phyloP scores from a whole-genome alignment of 495 filamentous ascomycete genomes.

The Darksidea phi region DNA sequence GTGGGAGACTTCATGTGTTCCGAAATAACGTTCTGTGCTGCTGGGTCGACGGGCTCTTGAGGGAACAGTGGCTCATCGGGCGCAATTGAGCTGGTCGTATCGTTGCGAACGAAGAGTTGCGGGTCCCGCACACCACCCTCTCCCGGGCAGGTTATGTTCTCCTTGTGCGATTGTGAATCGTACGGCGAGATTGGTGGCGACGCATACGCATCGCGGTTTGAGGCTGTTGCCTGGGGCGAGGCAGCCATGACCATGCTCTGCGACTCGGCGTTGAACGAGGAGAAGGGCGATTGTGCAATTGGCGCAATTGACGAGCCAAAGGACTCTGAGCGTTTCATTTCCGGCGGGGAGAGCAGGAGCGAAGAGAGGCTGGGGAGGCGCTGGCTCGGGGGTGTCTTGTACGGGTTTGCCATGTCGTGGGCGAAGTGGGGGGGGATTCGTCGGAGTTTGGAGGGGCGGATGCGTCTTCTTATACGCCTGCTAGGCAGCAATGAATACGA shows the following conservation, averaged over 20 bases:
- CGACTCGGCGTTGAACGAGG: conserved; percentile 33
- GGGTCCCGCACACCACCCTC: conserved; percentile 28
- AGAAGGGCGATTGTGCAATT: conserved; percentile 30
- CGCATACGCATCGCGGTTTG: conserved; percentile 28
- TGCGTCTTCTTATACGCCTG: background rate
- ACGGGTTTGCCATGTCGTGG: conserved; percentile 30
- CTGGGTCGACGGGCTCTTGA: conserved; percentile 17
- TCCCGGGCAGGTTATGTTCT: conserved; percentile 26
- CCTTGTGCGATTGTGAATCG: conserved; percentile 36
- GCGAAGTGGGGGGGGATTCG: conserved; percentile 14
- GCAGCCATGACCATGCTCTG: conserved; percentile 10
- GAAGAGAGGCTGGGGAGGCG: conserved; percentile 32
- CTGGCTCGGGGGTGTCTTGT: conserved; percentile 30
- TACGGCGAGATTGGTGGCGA: conserved; percentile 37
- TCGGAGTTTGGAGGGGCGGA: background rate
- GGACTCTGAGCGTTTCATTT: conserved; percentile 33
- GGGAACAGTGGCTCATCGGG: conserved; percentile 32
- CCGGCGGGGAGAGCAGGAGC: conserved; percentile 35
- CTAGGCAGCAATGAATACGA: conserved; percentile 1
- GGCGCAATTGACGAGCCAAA: conserved; percentile 32
- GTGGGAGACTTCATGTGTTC: conserved; percentile 33
- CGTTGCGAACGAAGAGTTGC: conserved; percentile 32
- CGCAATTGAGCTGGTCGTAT: conserved; percentile 18
- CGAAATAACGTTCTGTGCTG: conserved; percentile 17
- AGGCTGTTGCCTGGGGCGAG: conserved; percentile 13